Conservation (phyloP, 352 stramenopile species). For the Elongisporangium prolatum region DNA sequence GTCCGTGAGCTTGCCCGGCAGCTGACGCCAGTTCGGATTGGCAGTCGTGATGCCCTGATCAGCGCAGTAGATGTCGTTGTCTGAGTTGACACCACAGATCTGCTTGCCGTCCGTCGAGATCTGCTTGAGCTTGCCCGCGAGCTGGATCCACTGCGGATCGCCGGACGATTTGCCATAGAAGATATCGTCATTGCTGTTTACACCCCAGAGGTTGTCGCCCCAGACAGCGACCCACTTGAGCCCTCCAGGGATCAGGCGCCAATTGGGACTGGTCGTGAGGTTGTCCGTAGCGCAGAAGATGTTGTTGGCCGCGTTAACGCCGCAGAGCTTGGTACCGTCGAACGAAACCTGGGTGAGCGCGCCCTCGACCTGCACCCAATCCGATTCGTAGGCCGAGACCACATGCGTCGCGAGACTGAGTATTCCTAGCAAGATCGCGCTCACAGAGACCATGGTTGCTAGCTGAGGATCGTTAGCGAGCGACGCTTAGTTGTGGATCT, state of each 20-base stretch:
- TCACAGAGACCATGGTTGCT: background rate
- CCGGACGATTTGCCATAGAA: constrained; percentile 1
- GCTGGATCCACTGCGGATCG: constrained; percentile 11
- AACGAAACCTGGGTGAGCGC: constrained; percentile 7
- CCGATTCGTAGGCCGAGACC: constrained; percentile 3
- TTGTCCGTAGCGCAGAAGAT: constrained; percentile 15
- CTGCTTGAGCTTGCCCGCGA: constrained; percentile 16
- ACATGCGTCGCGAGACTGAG: background rate
- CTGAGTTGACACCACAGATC: constrained; percentile 16
- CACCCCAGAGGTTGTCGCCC: constrained; percentile 17
- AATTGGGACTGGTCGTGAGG: constrained; percentile 14
- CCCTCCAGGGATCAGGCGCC: constrained; percentile 15
- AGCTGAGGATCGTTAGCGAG: background rate
- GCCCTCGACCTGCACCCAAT: constrained; percentile 4
- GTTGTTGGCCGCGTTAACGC: constrained; percentile 1
- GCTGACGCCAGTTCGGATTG: constrained; percentile 20
- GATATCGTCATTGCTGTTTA: constrained; percentile 17
- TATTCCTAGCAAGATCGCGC: background rate
- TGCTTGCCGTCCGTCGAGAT: constrained; percentile 28
- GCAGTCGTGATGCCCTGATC: constrained; percentile 12
- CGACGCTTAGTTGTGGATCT: background rate
- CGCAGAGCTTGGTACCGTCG: constrained; percentile 12
- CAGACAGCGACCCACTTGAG: constrained; percentile 20
- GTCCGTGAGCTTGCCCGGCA: constrained; percentile 21
- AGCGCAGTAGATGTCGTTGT: constrained; percentile 21